Base-by-base conservation (phyloP, 306 rosid genomes). In the Nissolia schottii region DNA sequence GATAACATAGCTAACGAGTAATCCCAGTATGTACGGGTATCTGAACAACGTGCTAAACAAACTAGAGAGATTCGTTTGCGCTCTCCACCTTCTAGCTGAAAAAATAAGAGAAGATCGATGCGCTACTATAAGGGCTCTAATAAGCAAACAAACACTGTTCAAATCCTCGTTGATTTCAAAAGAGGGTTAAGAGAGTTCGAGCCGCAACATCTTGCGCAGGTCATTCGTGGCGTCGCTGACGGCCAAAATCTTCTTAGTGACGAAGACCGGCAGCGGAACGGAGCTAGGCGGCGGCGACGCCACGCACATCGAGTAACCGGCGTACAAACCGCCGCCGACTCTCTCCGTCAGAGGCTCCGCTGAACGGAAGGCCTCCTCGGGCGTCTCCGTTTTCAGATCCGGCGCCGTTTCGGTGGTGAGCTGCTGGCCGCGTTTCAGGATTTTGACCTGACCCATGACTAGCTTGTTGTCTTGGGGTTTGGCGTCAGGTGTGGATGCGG, bases 271-370 rank as follows among this genome's bases (percentile, higher is more conserved):
- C 0, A 90, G 16, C 16, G 96, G 95, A 4, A 88, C 71, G 0
- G 88, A 85, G 69, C 83, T 80, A 0, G 95, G 92, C 1, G 87
- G 82, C 32, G 92, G 92, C 1, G 88, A 85, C 1, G 78, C 55
- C 4, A 56, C 38, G 3, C 49, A 50, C 18, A 67, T 4, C 0
- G 89, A 54, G 0, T 87, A 34, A 0, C 94, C 92, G 0, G 94
- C 89, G 37, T 86, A 88, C 15, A 81, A 58, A 0, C 66, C 72
- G 0, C 58, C 49, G 0, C 58, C 49, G 3, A 7, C 49, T 11
- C 22, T 54, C 55, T 53, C 82, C 0, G 28, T 5, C 0, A 43
- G 2, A 12, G 62, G 22, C 4, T 0, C 25, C 1, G 38, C 18
- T 1, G 41, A 18, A 16, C 57, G 64, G 3, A 67, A 75, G 16